A percentile compares a stretch with the other conserved stretches of the same genome.
Evolutionary conservation across 352 stramenopile genomes (phyloP).

Genomic region (Pseudoperonospora humuli): DNA sequence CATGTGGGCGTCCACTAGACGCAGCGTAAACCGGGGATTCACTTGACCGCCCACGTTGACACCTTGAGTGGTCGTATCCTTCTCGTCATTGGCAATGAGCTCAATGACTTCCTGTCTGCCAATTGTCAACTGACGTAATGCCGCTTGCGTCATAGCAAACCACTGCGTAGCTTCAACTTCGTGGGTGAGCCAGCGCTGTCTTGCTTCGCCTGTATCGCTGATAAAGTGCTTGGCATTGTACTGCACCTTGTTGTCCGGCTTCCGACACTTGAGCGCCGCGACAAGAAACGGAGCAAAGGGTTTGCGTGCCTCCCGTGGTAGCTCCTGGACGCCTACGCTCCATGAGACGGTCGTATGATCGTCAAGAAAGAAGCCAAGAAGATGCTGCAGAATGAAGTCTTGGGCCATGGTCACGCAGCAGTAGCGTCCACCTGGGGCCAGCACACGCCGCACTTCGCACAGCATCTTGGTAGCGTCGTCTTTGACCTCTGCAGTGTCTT

Average conservation of each 20-base stretch:
- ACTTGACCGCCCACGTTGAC: slow-evolving; percentile 17
- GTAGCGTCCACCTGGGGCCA: slow-evolving; percentile 50
- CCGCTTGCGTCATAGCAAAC: slow-evolving; percentile 47
- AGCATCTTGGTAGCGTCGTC: slow-evolving; percentile 56
- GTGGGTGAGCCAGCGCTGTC: slow-evolving; percentile 44
- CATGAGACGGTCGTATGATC: slow-evolving; percentile 6
- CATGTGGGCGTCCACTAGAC: slow-evolving; percentile 42
- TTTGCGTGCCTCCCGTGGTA: slow-evolving; percentile 34
- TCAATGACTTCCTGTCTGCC: slow-evolving; percentile 48
- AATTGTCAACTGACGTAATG: slow-evolving; percentile 39
- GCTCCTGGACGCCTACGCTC: slow-evolving; percentile 33
- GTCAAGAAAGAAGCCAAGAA: slow-evolving; percentile 43
- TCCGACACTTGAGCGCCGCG: slow-evolving; percentile 30
- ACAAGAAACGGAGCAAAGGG: slow-evolving; percentile 50
- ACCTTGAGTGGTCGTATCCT: slow-evolving; percentile 9
- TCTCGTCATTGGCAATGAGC: slow-evolving; percentile 40
- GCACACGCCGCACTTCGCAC: slow-evolving; percentile 49
- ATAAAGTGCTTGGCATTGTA: slow-evolving; percentile 44
- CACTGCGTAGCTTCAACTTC: slow-evolving; percentile 54
- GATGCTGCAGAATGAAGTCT: slow-evolving; percentile 57
- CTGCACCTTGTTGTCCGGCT: slow-evolving; percentile 17
- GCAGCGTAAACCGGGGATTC: slow-evolving; percentile 47
- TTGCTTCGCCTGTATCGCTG: slow-evolving; percentile 13
- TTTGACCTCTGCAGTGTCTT: slow-evolving; percentile 33
- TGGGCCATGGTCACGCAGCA: slow-evolving; percentile 79